Percentiles rank a stretch among this genome's conserved stretches.
phyloP scores from a whole-genome alignment of 1,284 basidiomycete species.

The Pseudozyma sp. region DNA sequence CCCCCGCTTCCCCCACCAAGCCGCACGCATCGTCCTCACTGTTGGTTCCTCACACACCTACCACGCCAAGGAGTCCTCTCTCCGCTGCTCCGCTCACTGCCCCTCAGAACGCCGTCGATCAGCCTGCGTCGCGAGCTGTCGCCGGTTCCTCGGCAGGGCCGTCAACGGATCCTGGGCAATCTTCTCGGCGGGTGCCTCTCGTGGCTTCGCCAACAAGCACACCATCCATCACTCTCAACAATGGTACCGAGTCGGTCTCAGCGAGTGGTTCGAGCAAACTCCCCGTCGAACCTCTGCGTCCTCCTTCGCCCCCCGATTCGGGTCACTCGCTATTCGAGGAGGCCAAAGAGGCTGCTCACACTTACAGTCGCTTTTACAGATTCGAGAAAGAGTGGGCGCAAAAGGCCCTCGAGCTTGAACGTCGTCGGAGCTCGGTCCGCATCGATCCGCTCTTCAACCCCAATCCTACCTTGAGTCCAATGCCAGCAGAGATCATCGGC shows the following conservation, averaged over 20 bases:
- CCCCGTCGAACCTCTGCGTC: conserved; percentile 10
- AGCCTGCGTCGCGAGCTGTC: not conserved
- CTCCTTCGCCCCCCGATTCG: conserved; percentile 9
- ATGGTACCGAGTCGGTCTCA: conserved; percentile 5
- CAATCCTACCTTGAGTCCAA: conserved; percentile 17
- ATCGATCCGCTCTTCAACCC: conserved; percentile 39
- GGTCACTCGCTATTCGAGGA: conserved; percentile 29
- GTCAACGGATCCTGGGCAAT: not conserved
- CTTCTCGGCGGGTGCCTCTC: conserved; percentile 1
- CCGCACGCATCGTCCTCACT: conserved; percentile 12
- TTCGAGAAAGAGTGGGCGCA: conserved; percentile 51
- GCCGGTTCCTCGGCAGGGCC: not conserved
- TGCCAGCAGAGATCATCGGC: conserved; percentile 11
- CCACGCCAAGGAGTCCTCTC: conserved; percentile 33
- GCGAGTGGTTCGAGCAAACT: not conserved
- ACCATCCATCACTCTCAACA: conserved; percentile 28
- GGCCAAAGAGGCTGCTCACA: conserved; percentile 35
- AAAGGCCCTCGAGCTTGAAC: conserved; percentile 46
- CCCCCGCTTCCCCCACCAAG: conserved; percentile 27
- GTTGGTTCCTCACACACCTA: conserved; percentile 18
- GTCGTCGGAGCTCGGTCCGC: conserved; percentile 41
- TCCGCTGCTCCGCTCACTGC: conserved; percentile 26
- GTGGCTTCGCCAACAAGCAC: conserved; percentile 14
- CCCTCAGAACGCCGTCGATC: conserved; percentile 1
- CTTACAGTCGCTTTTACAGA: conserved; percentile 47